These are phyloP conservation scores for Galerina sulciceps DNA, from an alignment of 768 basidiomycete genomes.

Conservation along the genomic window DNA sequence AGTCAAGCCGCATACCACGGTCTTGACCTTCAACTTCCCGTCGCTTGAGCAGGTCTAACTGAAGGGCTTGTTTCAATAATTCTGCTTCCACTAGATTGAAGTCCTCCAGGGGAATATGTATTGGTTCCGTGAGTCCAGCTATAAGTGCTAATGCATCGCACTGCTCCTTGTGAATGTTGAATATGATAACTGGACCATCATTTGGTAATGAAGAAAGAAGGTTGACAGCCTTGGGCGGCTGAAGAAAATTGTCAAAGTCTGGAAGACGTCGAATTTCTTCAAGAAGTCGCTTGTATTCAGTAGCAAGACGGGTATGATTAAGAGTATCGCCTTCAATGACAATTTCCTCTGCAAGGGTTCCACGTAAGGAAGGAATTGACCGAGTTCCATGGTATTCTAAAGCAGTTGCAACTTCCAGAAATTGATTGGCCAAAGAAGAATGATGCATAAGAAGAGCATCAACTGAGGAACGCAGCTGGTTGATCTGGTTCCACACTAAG, in stretches of 20 bases:
- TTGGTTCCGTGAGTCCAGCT: constrained; percentile 7
- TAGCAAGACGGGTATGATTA: no score
- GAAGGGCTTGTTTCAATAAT: neutral
- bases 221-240: no score
- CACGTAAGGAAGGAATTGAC: neutral
- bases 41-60: neutral
- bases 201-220: no score
- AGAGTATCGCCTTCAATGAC: no score
- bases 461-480: constrained; percentile 26
- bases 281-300: no score
- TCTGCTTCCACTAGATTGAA: constrained; percentile 11
- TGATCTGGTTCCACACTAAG: constrained; percentile 28
- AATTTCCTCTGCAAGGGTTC: constrained; percentile 2
- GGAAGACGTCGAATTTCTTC: no score
- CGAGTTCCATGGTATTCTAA: constrained; percentile 10
- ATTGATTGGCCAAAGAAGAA: constrained; percentile 11
- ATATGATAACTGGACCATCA: no score
- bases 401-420: constrained; percentile 2
- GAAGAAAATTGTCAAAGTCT: no score
- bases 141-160: constrained; percentile 27
- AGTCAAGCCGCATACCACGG: no score
- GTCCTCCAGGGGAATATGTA: constrained; percentile 22
- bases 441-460: constrained; percentile 20
- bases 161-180: constrained; percentile 18
- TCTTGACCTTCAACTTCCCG: neutral